These are phyloP conservation scores for Wickerhamomyces sydowiorum DNA, from an alignment of 805 yeast species.

Conservation along the genomic window DNA sequence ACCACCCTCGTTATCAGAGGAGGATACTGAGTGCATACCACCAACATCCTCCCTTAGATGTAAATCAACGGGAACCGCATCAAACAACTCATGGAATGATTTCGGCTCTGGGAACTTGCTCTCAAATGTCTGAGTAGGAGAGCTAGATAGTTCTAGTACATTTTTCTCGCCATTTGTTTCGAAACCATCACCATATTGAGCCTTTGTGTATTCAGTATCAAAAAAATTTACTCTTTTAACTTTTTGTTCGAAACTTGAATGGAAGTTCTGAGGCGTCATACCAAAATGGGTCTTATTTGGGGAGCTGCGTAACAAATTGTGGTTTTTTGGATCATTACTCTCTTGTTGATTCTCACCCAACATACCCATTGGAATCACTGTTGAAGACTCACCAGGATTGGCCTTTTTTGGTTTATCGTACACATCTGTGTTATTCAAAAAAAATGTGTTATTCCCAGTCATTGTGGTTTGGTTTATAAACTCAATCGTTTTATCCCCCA, in stretches of 20 bases:
- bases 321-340: neutral
- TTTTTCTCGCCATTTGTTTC: neutral
- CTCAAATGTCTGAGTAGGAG: slow-evolving; percentile 13
- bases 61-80: neutral
- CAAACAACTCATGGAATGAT: slow-evolving; percentile 13
- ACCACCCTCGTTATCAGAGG: neutral
- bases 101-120: slow-evolving; percentile 15
- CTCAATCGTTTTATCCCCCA: neutral
- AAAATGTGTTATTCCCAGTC: neutral
- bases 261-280: neutral
- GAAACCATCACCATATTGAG: neutral
- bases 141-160: slow-evolving; percentile 7
- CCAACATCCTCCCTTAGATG: neutral
- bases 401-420: neutral
- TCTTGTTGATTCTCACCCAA: neutral
- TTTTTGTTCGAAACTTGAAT: neutral
- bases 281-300: neutral
- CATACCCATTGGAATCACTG: neutral
- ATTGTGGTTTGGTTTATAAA: neutral
- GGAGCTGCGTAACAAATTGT: neutral
- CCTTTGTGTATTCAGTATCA: neutral
- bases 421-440: neutral
- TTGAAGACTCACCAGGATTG: neutral
- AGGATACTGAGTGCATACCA: no score
- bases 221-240: no score